phyloP scores from a whole-genome alignment of 2,329 filamentous ascomycete genomes.

The Neonectria punicea region DNA sequence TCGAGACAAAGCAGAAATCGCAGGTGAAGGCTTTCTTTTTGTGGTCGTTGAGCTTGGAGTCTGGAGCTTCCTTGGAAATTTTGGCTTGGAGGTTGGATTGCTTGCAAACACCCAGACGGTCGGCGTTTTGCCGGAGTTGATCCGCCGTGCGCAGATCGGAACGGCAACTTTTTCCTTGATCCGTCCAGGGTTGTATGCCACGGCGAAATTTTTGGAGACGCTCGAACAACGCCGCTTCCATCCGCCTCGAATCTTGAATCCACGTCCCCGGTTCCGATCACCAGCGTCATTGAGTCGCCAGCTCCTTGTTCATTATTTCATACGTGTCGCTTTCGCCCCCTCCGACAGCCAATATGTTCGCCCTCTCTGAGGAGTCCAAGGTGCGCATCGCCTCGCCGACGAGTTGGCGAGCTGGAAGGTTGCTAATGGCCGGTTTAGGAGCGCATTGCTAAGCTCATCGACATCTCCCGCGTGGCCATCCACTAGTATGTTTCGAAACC shows the following conservation, averaged over 20 bases:
- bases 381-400: conserved; percentile 57
- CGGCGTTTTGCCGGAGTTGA: conserved; percentile 44
- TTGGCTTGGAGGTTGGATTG: conserved; percentile 36
- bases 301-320: background rate
- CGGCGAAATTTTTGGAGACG: conserved; percentile 40
- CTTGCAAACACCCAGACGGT: conserved; percentile 16
- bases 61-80: conserved; percentile 40
- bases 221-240: conserved; percentile 28
- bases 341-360: conserved; percentile 60
- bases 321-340: background rate
- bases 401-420: conserved; percentile 3
- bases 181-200: conserved; percentile 21
- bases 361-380: conserved; percentile 97
- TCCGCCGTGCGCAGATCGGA: conserved; percentile 33
- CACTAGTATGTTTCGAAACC: conserved; percentile 78
- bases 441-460: conserved; percentile 97
- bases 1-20: background rate
- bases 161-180: conserved; percentile 41
- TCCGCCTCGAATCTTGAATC: conserved; percentile 28
- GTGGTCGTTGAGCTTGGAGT: background rate
- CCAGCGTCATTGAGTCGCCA: conserved; percentile 17
- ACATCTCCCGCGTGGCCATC: conserved; percentile 90
- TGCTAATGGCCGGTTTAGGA: conserved; percentile 67
- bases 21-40: conserved; percentile 23
- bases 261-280: conserved; percentile 14